Base-by-base conservation (phyloP, 2,329 filamentous ascomycete species). In the Fusarium sp. region DNA sequence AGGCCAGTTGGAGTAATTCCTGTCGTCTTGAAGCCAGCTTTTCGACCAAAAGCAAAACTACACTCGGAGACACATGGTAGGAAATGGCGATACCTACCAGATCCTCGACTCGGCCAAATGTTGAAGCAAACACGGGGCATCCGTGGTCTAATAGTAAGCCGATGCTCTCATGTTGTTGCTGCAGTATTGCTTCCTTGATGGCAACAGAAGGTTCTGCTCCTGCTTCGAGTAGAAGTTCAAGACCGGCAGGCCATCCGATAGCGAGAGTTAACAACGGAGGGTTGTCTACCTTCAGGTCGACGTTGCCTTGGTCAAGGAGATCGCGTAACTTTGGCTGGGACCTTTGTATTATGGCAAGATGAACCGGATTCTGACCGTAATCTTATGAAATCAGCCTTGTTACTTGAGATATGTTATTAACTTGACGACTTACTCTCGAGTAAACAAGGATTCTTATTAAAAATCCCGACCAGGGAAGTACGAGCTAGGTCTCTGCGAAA, bases 261-360 rank as follows among this genome's bases (percentile, higher is more conserved):
- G 34, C 18, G 0, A 37, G 18, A 0, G 5, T 2, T 2, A n/a
- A 4, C 0, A 37, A 0, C 0, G 34, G 34, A n/a, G 34, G 34
- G 10, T 37, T n/a, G 18, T 37, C 34, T 7, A 12, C 0, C 0
- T 37, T 3, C 34, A 37, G 0, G 10, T n/a, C 34, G 34, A 37
- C 34, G 12, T 7, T 37, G 5, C 18, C 34, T 1, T 0, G 34
- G 1, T 12, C 18, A 11, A 37, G 34, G 34, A 37, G 34, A 0
- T n/a, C 3, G 1, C 18, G 18, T 3, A 37, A 4, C 2, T 12
- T 12, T n/a, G 5, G 1, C 34, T 12, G 1, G 5, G 34, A 37
- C 10, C 5, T n/a, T n/a, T n/a, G 18, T 5, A 12, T 0, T 11
- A 37, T n/a, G 18, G 34, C 34, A 37, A 37, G 18, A 37, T 37